These are phyloP conservation scores for Aspergillus campestris DNA, from an alignment of 495 filamentous ascomycete genomes.

Conservation along the genomic window DNA sequence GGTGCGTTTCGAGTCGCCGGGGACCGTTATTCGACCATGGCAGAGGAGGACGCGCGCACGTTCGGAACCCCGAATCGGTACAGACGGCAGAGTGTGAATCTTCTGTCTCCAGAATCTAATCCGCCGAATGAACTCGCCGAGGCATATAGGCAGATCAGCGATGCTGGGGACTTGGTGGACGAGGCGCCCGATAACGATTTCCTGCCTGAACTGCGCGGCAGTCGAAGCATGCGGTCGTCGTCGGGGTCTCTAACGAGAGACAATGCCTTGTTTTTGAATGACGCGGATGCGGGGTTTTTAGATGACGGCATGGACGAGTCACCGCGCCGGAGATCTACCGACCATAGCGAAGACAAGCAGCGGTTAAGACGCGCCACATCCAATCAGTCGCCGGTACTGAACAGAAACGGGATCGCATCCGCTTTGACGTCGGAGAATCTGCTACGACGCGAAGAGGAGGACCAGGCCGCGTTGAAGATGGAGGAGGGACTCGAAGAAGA, in stretches of 20 bases:
- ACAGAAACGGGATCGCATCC: slow-evolving; percentile 28
- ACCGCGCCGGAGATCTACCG: slow-evolving; percentile 23
- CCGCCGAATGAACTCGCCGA: slow-evolving; percentile 37
- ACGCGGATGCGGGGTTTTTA: slow-evolving; percentile 18
- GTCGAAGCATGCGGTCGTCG: slow-evolving; percentile 20
- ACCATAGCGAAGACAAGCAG: slow-evolving; percentile 37
- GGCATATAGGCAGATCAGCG: slow-evolving; percentile 37
- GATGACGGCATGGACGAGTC: slow-evolving; percentile 25
- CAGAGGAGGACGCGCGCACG: slow-evolving; percentile 13
- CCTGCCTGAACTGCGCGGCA: slow-evolving; percentile 9
- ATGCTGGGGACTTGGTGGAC: slow-evolving; percentile 34
- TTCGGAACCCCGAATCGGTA: slow-evolving; percentile 6
- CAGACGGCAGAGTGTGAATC: slow-evolving; percentile 6
- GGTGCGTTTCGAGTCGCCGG: slow-evolving; percentile 27
- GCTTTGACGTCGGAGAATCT: slow-evolving; percentile 39
- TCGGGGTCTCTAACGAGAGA: slow-evolving; percentile 14
- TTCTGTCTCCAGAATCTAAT: slow-evolving; percentile 24
- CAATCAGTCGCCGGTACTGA: slow-evolving; percentile 38
- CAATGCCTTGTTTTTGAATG: slow-evolving; percentile 10
- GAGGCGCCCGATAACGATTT: slow-evolving; percentile 21
- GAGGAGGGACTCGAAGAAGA: slow-evolving; percentile 22
- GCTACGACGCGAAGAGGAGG: slow-evolving; percentile 35
- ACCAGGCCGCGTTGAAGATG: slow-evolving; percentile 5
- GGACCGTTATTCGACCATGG: slow-evolving; percentile 13
- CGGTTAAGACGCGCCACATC: slow-evolving; percentile 36